Percentiles rank a stretch among this genome's conserved stretches.
Evolutionary conservation across 129 eudicot species (phyloP).

Genomic region (Pseudognaphalium luteoalbum): DNA sequence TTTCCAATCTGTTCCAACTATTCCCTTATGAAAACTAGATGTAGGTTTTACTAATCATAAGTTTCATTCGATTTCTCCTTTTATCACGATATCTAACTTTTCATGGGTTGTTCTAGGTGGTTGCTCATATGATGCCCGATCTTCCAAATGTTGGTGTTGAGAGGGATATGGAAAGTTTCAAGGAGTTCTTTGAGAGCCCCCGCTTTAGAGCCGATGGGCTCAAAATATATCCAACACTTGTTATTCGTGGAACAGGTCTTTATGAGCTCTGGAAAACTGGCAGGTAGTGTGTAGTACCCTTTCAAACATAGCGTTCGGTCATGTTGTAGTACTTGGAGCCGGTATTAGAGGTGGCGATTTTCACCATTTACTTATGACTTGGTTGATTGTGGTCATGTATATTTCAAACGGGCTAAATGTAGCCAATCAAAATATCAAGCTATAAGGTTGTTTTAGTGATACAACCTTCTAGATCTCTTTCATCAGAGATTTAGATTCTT

Average conservation of each 20-base stretch:
- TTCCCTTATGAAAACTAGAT: not conserved
- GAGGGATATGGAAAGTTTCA: constrained; percentile 94
- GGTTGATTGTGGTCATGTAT: not conserved
- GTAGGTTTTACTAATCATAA: constrained; percentile 5
- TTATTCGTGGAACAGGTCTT: constrained; percentile 97
- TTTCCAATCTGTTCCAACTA: not conserved
- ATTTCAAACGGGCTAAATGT: not conserved
- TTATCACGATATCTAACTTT: constrained; percentile 1
- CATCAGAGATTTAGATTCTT: not conserved
- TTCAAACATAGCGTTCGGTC: not conserved
- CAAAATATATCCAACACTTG: constrained; percentile 96
- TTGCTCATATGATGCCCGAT: constrained; percentile 99
- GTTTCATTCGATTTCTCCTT: constrained; percentile 1
- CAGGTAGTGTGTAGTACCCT: constrained; percentile 43
- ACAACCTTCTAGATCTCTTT: not conserved
- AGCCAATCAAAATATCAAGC: not conserved
- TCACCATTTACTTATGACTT: not conserved
- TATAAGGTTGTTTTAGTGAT: not conserved
- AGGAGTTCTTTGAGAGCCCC: constrained; percentile 96
- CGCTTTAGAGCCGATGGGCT: constrained; percentile 90
- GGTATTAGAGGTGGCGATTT: not conserved
- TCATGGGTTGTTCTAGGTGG: constrained; percentile 55
- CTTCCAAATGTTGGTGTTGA: constrained; percentile 99
- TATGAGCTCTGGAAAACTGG: constrained; percentile 99
- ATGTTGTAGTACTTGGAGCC: not conserved